Conservation (phyloP, 2,329 filamentous ascomycete genomes). For the Aspergillus sp. region DNA sequence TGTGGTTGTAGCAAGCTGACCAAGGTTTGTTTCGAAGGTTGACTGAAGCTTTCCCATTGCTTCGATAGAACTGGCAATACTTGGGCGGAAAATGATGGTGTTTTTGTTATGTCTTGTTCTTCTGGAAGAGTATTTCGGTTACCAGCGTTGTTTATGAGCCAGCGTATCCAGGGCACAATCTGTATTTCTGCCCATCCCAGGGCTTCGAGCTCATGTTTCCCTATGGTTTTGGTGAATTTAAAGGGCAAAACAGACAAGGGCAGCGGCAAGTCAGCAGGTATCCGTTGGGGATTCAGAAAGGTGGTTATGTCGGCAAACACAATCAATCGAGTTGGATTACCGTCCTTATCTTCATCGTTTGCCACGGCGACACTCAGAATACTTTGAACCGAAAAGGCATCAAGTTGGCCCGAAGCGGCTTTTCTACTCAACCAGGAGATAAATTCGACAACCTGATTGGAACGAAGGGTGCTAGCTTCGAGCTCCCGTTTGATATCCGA, state of each 20-base stretch:
- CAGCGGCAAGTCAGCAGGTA: slow-evolving; percentile 75
- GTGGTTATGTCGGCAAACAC: slow-evolving; percentile 69
- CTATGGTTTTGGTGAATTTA: slow-evolving; percentile 70
- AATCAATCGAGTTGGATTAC: slow-evolving; percentile 65
- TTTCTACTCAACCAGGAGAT: slow-evolving; percentile 78
- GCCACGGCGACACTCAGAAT: slow-evolving; percentile 67
- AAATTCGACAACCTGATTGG: slow-evolving; percentile 74
- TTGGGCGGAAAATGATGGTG: slow-evolving; percentile 68
- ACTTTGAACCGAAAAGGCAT: slow-evolving; percentile 60
- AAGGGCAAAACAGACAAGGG: slow-evolving; percentile 80
- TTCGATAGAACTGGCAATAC: slow-evolving; percentile 79
- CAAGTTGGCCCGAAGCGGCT: slow-evolving; percentile 66
- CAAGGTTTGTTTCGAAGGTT: slow-evolving; percentile 61
- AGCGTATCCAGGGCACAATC: slow-evolving; percentile 78
- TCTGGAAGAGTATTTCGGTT: slow-evolving; percentile 53
- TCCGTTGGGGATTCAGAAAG: slow-evolving; percentile 71
- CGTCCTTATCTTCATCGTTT: slow-evolving; percentile 54
- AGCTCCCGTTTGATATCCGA: slow-evolving; percentile 81
- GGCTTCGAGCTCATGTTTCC: slow-evolving; percentile 64
- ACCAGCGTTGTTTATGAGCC: slow-evolving; percentile 64
- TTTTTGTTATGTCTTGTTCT: slow-evolving; percentile 66
- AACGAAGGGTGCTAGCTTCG: slow-evolving; percentile 73
- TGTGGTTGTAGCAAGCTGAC: slow-evolving; percentile 60
- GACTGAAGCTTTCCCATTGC: slow-evolving; percentile 77
- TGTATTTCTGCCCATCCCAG: slow-evolving; percentile 85